phyloP scores from a whole-genome alignment of 371 early-diverging fungal species.

The Batkoa obscura region DNA sequence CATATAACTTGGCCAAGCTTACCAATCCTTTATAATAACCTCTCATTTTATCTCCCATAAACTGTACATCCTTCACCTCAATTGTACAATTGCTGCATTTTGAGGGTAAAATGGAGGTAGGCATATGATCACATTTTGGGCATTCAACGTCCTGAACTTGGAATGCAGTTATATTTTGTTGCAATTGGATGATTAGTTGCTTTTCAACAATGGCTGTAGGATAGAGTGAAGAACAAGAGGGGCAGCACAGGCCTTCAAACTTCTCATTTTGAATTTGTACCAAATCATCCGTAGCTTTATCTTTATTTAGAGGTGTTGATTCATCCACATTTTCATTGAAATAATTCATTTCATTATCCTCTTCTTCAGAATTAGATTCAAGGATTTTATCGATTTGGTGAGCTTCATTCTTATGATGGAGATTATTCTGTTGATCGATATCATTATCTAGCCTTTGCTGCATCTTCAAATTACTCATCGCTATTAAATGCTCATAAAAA shows the following conservation, averaged over 20 bases:
- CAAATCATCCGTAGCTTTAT: not conserved
- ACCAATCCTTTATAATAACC: not conserved
- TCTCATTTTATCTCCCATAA: not conserved
- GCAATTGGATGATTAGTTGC: conserved; percentile 43
- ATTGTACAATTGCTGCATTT: not conserved
- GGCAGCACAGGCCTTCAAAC: conserved; percentile 12
- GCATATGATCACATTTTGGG: conserved; percentile 52
- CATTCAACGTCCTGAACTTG: conserved; percentile 80
- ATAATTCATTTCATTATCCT: not conserved
- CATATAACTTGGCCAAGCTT: not conserved
- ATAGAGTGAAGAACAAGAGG: conserved; percentile 43
- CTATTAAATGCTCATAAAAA: conserved; percentile 33
- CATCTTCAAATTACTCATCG: not conserved
- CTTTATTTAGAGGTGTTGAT: not conserved
- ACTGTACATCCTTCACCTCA: not conserved
- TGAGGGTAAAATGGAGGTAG: conserved; percentile 13
- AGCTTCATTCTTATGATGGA: too few species aligned
- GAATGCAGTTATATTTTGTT: conserved; percentile 32
- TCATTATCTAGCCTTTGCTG: conserved; percentile 55
- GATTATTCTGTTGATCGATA: conserved; percentile 27
- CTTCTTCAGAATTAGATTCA: conserved; percentile 19
- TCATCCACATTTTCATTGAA: not conserved
- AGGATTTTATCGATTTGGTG: conserved; percentile 22
- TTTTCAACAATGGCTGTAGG: conserved; percentile 52
- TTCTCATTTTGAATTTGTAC: conserved; percentile 13